Evolutionary conservation across 495 filamentous ascomycete species (phyloP), one percentile per base, ranked within the genome.

Genomic region (Glutinoglossum americanum): DNA sequence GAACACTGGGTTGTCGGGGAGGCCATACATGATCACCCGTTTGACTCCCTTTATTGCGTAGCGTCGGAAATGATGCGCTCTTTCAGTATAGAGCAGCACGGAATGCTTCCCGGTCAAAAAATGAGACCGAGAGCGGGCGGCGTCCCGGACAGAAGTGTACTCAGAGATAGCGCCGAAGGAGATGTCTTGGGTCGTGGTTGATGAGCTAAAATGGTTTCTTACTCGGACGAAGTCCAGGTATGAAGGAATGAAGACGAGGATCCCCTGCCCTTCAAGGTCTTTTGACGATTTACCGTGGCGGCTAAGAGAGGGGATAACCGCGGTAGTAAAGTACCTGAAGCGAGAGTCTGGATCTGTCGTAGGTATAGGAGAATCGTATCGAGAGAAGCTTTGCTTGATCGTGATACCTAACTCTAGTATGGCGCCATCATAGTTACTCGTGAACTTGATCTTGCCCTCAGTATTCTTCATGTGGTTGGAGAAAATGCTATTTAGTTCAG

Each of bases 171-270:
- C 77, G 54, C 85, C 90, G 66, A 94, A 94, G 11, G 85, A 83
- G 57, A 95, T 65, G 57, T 75, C 73, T 57, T 75, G 73, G 23
- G 83, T 83, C 35, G 77, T 74, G 0, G 81, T 62, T 17, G 81
- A 81, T n/a, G 77, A 84, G 48, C 87, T 77, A 59, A 97, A 84
- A 73, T 88, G 83, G 71, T 97, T 98, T 54, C 92, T 80, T 57
- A 97, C 72, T 54, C 89, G 84, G 49, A 94, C 80, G 65, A 96
- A 97, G 70, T 98, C 92, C 41, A 94, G 79, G 70, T 93, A 96
- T 8, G 82, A 85, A 0, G 92, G 86, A 54, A 97, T 80, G 73
- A 94, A 95, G 62, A 96, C 74, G 45, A 97, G 66, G 0, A 82
- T 84, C 30, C 90, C 81, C 19, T 68, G 65, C n/a, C 65, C 65